Evolutionary conservation across 345 rosid species (phyloP).

Genomic region (Syzygium jambos): DNA sequence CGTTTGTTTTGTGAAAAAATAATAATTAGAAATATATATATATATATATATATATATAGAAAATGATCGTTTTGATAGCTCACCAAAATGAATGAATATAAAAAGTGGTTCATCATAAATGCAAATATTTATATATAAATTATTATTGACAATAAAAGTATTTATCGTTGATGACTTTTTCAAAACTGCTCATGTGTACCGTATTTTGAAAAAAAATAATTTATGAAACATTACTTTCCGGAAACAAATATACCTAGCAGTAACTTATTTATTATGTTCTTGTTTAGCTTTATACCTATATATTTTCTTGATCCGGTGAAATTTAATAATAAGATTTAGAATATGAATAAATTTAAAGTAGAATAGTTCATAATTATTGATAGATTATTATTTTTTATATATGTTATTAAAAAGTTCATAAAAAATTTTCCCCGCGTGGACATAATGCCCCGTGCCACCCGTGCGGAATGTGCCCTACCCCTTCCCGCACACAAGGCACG

Average conservation of each 20-base stretch:
- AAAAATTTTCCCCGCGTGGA: not conserved
- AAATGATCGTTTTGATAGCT: not conserved
- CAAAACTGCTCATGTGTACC: not conserved
- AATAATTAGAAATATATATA: no score
- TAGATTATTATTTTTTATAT: not conserved
- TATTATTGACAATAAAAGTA: not conserved
- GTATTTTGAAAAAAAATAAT: not conserved
- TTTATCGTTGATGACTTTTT: accelerated
- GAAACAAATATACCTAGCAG: not conserved
- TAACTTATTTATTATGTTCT: not conserved
- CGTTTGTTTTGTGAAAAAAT: not conserved
- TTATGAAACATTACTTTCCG: not conserved
- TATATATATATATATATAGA: no score
- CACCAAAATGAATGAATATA: not conserved
- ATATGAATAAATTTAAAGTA: not conserved
- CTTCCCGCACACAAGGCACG: no score
- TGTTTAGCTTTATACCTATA: no score
- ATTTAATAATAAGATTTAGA: not conserved
- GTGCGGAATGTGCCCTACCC: no score
- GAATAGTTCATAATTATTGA: not conserved
- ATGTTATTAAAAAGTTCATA: no score
- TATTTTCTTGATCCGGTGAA: not conserved
- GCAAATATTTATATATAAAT: not conserved
- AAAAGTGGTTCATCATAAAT: not conserved
- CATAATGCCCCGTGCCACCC: not conserved